Evolutionary conservation across 192 early-diverging fungal genomes (phyloP).

Genomic region (Umbelopsis sp.): DNA sequence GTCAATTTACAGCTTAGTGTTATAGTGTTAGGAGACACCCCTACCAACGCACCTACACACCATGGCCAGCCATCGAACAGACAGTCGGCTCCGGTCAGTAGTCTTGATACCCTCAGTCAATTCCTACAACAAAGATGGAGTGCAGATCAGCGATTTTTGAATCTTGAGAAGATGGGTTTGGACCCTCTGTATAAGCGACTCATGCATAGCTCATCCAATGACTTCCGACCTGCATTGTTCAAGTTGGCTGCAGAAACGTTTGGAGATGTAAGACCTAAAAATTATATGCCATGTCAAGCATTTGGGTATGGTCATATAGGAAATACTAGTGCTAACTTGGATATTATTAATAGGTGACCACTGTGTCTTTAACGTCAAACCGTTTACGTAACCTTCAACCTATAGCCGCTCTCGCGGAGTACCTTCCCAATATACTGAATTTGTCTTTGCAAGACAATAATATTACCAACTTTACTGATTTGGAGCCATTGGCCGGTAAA

Average conservation of each 20-base stretch:
- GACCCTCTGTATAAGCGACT: constrained; percentile 12
- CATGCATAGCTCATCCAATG: constrained; percentile 12
- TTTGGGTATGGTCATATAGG: too few relatives aligned
- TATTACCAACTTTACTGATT: constrained; percentile 33
- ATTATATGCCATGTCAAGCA: not conserved
- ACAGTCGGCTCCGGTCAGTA: not conserved
- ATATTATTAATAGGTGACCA: constrained; percentile 29
- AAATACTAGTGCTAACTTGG: not conserved
- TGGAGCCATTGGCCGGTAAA: constrained; percentile 40
- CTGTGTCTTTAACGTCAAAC: constrained; percentile 47
- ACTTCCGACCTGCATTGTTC: constrained; percentile 7
- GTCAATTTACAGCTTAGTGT: constrained; percentile 7
- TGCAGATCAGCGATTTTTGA: constrained; percentile 20
- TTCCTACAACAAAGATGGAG: constrained; percentile 32
- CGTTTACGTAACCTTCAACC: constrained; percentile 33
- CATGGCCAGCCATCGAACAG: not conserved
- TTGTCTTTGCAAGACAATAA: constrained; percentile 50
- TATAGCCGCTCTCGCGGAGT: constrained; percentile 31
- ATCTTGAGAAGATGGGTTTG: constrained; percentile 28
- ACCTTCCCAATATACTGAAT: constrained; percentile 47
- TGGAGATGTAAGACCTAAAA: constrained; percentile 15
- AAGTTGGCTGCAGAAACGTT: constrained; percentile 14
- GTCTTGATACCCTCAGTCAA: constrained; percentile 21
- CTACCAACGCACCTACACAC: not conserved
- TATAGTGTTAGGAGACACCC: not conserved